Base-by-base conservation (phyloP, 257 asterid species). In the Fraxinus pennsylvanica region DNA sequence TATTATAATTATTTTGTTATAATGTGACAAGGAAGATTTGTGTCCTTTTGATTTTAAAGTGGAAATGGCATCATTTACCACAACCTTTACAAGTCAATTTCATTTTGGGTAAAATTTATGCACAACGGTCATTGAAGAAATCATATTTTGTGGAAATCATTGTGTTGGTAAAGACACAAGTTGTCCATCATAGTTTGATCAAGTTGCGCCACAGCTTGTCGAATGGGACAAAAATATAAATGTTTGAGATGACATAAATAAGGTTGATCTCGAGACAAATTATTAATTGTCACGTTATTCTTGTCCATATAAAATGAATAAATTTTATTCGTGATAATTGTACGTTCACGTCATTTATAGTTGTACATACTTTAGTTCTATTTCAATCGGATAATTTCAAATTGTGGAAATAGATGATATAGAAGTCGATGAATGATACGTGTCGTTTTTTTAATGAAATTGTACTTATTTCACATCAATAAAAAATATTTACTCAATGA, bases 41-140 rank as follows among this genome's bases (percentile, higher is more conserved):
- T 72, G 68, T 73, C 78, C 35, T 76, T 76, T 66, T 67, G 33
- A 39, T 52, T 82, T 67, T 32, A 32, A 32, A 32, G 33, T 32
- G 33, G 33, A 32, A 32, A 32, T 32, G 33, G 33, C 33, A 32
- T 32, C 33, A 32, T 32, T 32, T 32, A 67, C 9, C 71, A 68
- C 27, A 81, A 17, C 6, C 1, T 80, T 61, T 7, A 29, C n/a
- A 19, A 32, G 77, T 75, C 74, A 17, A 14, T 50, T 74, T 65
- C 33, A 2, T 32, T 32, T 32, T 71, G 82, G 50, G 57, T 61
- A 15, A 25, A 61, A 9, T 63, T 25, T 13, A 63, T 63, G 36
- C 69, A 25, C 69, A 63, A 25, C 29, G 35, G n/a, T 22, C 35
- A 25, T 9, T 6, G 19, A 22, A 12, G 35, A 63, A 63, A 63